Evolutionary conservation across 2,329 filamentous ascomycete genomes (phyloP).

Genomic region (Fusarium nematophilum): DNA sequence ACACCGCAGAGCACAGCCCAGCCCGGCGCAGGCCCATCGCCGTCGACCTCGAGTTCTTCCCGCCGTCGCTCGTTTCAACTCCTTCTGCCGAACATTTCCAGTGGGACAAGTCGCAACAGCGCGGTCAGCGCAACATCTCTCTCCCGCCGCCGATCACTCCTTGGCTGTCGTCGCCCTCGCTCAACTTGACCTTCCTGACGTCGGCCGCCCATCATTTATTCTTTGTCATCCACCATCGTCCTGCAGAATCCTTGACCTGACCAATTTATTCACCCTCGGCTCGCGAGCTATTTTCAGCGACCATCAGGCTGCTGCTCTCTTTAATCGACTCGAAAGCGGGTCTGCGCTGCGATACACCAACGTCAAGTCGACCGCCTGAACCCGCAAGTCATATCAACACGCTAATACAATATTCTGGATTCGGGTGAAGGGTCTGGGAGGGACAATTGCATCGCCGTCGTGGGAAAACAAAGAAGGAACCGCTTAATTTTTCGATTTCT

Average conservation of each 20-base stretch:
- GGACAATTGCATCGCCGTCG: neutral
- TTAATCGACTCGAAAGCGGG: too few relatives aligned
- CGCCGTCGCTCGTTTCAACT: constrained; percentile 36
- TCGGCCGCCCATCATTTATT: constrained; percentile 24
- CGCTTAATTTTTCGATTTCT: too few relatives aligned
- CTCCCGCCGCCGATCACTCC: constrained; percentile 34
- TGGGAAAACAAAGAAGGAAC: too few relatives aligned
- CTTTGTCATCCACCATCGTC: constrained; percentile 12
- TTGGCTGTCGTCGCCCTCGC: constrained; percentile 29
- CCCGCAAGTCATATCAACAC: too few relatives aligned
- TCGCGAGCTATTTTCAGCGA: too few relatives aligned
- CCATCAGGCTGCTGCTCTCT: too few relatives aligned
- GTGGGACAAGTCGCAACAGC: constrained; percentile 37
- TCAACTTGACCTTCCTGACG: constrained; percentile 28
- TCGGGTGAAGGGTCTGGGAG: constrained; percentile 2
- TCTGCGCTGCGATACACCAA: too few relatives aligned
- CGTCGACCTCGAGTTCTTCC: constrained; percentile 17
- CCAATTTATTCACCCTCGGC: neutral
- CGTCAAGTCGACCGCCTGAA: too few relatives aligned
- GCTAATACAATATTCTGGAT: neutral
- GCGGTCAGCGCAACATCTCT: constrained; percentile 34
- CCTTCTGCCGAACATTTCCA: constrained; percentile 28
- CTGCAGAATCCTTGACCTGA: neutral
- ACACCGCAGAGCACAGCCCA: constrained; percentile 20
- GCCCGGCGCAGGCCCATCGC: constrained; percentile 10